Percentiles rank a stretch among this genome's conserved stretches.
Conservation (phyloP, 2,329 filamentous ascomycete genomes). For the Aspergillus texensis region DNA sequence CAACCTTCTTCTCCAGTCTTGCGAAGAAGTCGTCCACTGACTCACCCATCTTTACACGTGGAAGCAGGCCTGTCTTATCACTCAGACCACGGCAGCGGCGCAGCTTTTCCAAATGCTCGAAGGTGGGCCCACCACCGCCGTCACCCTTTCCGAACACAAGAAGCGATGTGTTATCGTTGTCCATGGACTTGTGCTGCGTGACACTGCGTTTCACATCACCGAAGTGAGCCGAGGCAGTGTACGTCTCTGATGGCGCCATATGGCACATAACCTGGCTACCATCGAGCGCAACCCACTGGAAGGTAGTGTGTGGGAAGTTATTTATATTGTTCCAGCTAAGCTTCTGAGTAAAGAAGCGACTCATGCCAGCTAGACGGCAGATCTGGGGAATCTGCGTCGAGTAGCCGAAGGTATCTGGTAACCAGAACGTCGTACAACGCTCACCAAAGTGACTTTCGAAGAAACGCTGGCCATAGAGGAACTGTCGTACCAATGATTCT, state of each 20-base stretch:
- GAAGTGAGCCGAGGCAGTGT: slow-evolving; percentile 92
- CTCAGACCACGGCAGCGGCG: slow-evolving; percentile 87
- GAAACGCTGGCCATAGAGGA: slow-evolving; percentile 91
- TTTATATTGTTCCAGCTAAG: slow-evolving; percentile 99
- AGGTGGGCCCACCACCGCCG: slow-evolving; percentile 92
- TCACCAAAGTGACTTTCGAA: slow-evolving; percentile 92
- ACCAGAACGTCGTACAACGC: slow-evolving; percentile 90
- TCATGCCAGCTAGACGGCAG: slow-evolving; percentile 93
- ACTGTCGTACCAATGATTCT: slow-evolving; percentile 90
- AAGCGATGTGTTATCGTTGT: slow-evolving; percentile 86
- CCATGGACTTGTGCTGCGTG: slow-evolving; percentile 91
- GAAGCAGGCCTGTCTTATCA: slow-evolving; percentile 80
- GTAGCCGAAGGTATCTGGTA: slow-evolving; percentile 98
- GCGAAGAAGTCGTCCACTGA: slow-evolving; percentile 96
- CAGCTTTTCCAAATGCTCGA: slow-evolving; percentile 91
- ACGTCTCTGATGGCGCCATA: slow-evolving; percentile 94
- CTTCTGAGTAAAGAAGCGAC: slow-evolving; percentile 95
- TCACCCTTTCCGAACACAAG: slow-evolving; percentile 97
- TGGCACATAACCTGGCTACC: slow-evolving; percentile 97
- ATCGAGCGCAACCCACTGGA: slow-evolving; percentile 96
- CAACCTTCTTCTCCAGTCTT: slow-evolving; percentile 75
- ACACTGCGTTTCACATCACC: slow-evolving; percentile 90
- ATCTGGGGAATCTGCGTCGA: slow-evolving; percentile 92
- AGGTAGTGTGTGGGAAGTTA: slow-evolving; percentile 96
- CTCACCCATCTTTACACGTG: slow-evolving; percentile 83